A percentile compares a stretch with the other conserved stretches of the same genome.
These are phyloP conservation scores for Saturnispora hagleri DNA, from an alignment of 805 yeast genomes.

Conservation along the genomic window DNA sequence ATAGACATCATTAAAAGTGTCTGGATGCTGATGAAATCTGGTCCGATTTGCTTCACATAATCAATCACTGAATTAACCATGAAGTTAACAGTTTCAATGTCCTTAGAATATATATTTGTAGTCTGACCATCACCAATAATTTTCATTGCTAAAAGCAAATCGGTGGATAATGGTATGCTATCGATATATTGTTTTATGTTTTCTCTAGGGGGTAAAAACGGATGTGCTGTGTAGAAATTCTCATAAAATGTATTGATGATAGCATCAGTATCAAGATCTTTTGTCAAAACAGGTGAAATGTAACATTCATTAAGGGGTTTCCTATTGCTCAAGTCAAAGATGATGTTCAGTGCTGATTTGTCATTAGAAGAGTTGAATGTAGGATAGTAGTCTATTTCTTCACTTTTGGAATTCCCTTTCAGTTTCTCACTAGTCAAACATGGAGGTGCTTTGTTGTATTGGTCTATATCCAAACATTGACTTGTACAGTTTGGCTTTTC, in stretches of 20 bases:
- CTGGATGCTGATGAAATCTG: slow-evolving; percentile 38
- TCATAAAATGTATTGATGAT: slow-evolving; percentile 28
- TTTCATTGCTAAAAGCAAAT: slow-evolving; percentile 39
- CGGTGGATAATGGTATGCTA: slow-evolving; percentile 29
- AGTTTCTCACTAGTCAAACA: slow-evolving; percentile 19
- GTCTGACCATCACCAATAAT: slow-evolving; percentile 41
- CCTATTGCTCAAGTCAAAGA: slow-evolving; percentile 20
- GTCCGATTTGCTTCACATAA: slow-evolving; percentile 26
- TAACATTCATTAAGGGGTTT: slow-evolving; percentile 19
- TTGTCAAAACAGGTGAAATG: slow-evolving; percentile 23
- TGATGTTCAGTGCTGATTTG: slow-evolving; percentile 16
- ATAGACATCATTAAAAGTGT: slow-evolving; percentile 33
- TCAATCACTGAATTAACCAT: slow-evolving; percentile 27
- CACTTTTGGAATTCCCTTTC: background rate
- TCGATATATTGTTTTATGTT: slow-evolving; percentile 29
- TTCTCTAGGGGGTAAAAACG: slow-evolving; percentile 35
- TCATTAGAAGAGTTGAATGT: slow-evolving; percentile 25
- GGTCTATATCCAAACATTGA: slow-evolving; percentile 23
- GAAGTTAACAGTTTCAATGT: slow-evolving; percentile 33
- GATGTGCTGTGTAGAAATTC: slow-evolving; percentile 36
- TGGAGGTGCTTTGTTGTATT: slow-evolving; percentile 22
- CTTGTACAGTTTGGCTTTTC: slow-evolving; percentile 17
- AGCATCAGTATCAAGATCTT: slow-evolving; percentile 20
- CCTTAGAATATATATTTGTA: slow-evolving; percentile 27
- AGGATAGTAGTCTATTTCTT: slow-evolving; percentile 22